A percentile compares a stretch with the other conserved stretches of the same genome.
phyloP scores from a whole-genome alignment of 169 alveolate genomes.

The Theileria sp. region DNA sequence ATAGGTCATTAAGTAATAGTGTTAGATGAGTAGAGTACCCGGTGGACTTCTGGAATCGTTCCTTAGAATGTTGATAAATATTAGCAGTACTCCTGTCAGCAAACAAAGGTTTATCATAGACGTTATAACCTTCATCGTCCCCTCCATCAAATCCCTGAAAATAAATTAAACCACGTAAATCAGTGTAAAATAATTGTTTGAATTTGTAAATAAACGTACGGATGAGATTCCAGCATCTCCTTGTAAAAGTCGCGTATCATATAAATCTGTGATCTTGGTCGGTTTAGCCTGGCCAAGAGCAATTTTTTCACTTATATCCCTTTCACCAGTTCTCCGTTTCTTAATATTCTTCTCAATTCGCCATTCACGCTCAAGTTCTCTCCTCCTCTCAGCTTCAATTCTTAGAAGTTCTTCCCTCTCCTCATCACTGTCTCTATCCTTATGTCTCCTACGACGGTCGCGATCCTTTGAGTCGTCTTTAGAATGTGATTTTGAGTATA shows the following conservation, averaged over 20 bases:
- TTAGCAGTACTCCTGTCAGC: conserved; percentile 78
- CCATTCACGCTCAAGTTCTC: conserved; percentile 82
- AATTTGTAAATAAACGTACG: too few species aligned
- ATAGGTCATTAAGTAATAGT: background rate
- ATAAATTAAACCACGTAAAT: background rate
- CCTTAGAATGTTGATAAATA: conserved; percentile 71
- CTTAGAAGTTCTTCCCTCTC: conserved; percentile 39
- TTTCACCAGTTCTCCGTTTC: conserved; percentile 85
- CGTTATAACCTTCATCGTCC: conserved; percentile 85
- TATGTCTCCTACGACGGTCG: conserved; percentile 72
- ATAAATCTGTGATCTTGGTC: conserved; percentile 74
- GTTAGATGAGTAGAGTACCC: conserved; percentile 47
- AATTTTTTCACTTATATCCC: conserved; percentile 91
- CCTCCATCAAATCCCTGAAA: conserved; percentile 82
- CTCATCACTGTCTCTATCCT: conserved; percentile 35
- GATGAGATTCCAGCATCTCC: conserved; percentile 85
- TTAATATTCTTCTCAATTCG: conserved; percentile 82
- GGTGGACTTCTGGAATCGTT: conserved; percentile 66
- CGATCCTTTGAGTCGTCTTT: conserved; percentile 69
- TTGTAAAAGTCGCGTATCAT: conserved; percentile 87
- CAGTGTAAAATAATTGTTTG: background rate
- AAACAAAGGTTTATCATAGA: conserved; percentile 90
- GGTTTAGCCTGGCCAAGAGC: conserved; percentile 92
- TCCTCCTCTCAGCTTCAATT: conserved; percentile 72
- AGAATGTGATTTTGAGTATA: conserved; percentile 20